These are phyloP conservation scores for Teunomyces lycoperdinae DNA, from an alignment of 805 yeast species.

Conservation along the genomic window DNA sequence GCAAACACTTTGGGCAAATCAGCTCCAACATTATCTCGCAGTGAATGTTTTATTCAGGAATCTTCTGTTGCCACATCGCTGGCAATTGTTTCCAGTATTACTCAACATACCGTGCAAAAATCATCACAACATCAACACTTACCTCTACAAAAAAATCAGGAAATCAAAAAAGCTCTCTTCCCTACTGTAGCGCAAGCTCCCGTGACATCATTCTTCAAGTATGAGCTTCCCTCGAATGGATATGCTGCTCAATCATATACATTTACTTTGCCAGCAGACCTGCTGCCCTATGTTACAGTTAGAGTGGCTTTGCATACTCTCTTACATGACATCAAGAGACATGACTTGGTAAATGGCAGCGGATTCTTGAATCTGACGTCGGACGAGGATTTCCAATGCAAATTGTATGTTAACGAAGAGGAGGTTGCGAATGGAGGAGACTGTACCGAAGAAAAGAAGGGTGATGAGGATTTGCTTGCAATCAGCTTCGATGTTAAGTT, in stretches of 20 bases:
- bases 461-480: conserved; percentile 18
- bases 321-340: conserved; percentile 28
- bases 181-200: conserved; percentile 28
- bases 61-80: conserved; percentile 32
- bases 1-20: conserved; percentile 26
- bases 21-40: conserved; percentile 21
- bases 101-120: conserved; percentile 10
- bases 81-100: conserved; percentile 10
- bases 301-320: conserved; percentile 34
- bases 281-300: conserved; percentile 32
- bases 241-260: conserved; percentile 38
- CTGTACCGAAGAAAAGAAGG: conserved; percentile 25
- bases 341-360: conserved; percentile 32
- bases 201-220: conserved; percentile 34
- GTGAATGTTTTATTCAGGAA: conserved; percentile 36
- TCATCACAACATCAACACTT: conserved; percentile 7
- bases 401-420: conserved; percentile 36
- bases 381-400: conserved; percentile 43
- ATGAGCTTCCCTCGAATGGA: conserved; percentile 37
- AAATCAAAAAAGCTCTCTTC: conserved; percentile 26
- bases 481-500: conserved; percentile 38
- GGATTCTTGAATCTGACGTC: conserved; percentile 29
- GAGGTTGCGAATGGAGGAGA: conserved; percentile 34
- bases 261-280: conserved; percentile 35
- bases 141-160: conserved; percentile 24